Base-by-base conservation (phyloP, 768 basidiomycete genomes). In the Amylocystis lapponica region DNA sequence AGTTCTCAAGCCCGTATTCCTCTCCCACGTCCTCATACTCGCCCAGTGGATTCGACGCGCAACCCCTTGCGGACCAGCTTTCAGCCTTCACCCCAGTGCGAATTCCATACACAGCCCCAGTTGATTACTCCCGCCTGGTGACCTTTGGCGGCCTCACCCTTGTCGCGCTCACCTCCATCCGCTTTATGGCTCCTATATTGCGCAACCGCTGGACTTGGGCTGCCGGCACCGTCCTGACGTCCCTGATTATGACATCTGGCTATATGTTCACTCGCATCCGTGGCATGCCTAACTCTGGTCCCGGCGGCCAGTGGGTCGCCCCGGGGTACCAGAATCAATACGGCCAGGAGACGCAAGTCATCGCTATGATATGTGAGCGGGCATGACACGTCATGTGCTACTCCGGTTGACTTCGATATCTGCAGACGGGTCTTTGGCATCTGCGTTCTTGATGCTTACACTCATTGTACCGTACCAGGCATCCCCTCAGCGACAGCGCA, bases 251-350 rank as follows among this genome's bases (percentile, higher is more conserved):
- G 83, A 94, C 82, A 17, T 81, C 85, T 8, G 96, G 96, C 7
- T 86, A 81, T 70, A 99, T 99, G 96, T 99, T 95, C 67, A 87
- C 86, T 46, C 86, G 84, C 50, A 99, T 99, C 54, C 83, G 95
- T 49, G 74, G 74, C 25, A 74, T 74, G 36, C 93, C 91, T 3
- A 91, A 78, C 58, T 69, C 67, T 19, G 79, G 78, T 22, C 67
- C 69, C 0, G 72, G 77, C 43, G 81, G 83, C 19, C 68, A 75
- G 37, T 93, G 91, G 86, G 84, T 99, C 55, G 87, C 92, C 8
- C 73, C 67, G 9, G 95, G 95, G 4, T 97, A 82, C 66, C 83
- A 84, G 60, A 91, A 81, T 54, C 93, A 96, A 63, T 87, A 76
- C 58, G 95, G 94, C 6, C 85, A 94, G 62, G 96, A 99, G 68